A percentile compares a stretch with the other conserved stretches of the same genome.
phyloP scores from a whole-genome alignment of 1,284 basidiomycete genomes.

The Sporisorium graminicola region DNA sequence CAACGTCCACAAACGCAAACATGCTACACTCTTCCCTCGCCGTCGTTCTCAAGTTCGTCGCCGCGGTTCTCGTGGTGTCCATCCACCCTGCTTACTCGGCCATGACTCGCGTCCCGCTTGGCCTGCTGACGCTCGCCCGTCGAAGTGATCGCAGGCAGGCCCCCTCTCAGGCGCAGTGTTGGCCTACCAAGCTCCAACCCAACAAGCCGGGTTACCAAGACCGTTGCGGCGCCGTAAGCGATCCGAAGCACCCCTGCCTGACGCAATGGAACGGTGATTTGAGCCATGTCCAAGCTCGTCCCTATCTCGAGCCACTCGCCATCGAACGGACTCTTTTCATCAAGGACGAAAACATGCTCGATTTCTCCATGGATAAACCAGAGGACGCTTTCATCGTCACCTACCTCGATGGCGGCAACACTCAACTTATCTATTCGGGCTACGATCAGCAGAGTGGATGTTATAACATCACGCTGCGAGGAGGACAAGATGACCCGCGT shows the following conservation, averaged over 20 bases:
- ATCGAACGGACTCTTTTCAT: not conserved
- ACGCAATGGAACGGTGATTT: not conserved
- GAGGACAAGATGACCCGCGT: not conserved
- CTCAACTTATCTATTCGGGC: conserved; percentile 2
- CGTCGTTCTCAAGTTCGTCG: not conserved
- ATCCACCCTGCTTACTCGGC: not conserved
- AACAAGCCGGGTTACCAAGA: not conserved
- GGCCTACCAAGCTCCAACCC: not conserved
- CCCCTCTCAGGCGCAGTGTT: not conserved
- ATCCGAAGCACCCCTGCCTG: not conserved
- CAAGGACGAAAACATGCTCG: conserved; percentile 4
- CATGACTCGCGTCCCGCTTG: not conserved
- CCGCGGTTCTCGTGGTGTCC: not conserved
- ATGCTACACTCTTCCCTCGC: not conserved
- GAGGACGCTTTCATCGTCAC: conserved; percentile 2
- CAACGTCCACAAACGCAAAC: not conserved
- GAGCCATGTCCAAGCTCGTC: not conserved
- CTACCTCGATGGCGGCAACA: not conserved
- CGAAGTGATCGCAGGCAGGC: not conserved
- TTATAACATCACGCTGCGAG: conserved; percentile 3
- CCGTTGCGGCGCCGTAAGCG: not conserved
- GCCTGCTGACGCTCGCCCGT: not conserved
- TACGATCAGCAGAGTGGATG: conserved; percentile 1
- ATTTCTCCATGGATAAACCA: conserved; percentile 5
- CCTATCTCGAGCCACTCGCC: not conserved